Conservation (phyloP, 805 yeast species). For the Ogataea pignaliae region DNA sequence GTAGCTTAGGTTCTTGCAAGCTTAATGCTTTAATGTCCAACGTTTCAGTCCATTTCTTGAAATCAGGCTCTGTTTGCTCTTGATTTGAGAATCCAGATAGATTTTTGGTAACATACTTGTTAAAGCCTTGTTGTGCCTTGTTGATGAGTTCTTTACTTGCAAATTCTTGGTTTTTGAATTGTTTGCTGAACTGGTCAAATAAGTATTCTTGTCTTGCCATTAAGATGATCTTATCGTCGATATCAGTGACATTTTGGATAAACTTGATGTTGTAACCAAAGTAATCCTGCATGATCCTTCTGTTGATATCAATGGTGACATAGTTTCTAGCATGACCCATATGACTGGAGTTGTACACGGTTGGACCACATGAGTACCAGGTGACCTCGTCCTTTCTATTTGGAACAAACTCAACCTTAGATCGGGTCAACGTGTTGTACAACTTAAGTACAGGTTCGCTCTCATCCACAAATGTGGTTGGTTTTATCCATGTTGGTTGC, state of each 20-base stretch:
- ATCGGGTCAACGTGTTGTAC: constrained; percentile 79
- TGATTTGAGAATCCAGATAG: constrained; percentile 40
- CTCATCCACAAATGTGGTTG: constrained; percentile 14
- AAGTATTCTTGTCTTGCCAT: constrained; percentile 89
- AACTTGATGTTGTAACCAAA: constrained; percentile 86
- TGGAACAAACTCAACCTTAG: constrained; percentile 78
- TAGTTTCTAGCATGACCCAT: constrained; percentile 99
- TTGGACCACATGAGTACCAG: constrained; percentile 99
- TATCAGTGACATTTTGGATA: constrained; percentile 97
- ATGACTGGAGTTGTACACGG: constrained; percentile 92
- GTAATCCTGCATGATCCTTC: constrained; percentile 84
- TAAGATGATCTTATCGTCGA: constrained; percentile 93
- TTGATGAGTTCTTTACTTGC: constrained; percentile 34
- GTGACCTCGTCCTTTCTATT: constrained; percentile 57
- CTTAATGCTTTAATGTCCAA: constrained; percentile 50
- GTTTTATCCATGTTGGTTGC: constrained; percentile 29
- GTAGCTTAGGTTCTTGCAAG: constrained; percentile 69
- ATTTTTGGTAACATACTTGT: constrained; percentile 48
- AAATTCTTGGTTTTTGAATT: constrained; percentile 23
- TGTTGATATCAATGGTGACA: constrained; percentile 88
- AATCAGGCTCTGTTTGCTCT: constrained; percentile 30
- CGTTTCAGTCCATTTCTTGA: constrained; percentile 46
- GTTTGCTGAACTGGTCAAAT: constrained; percentile 53
- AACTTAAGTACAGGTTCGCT: constrained; percentile 48
- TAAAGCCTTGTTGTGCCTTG: constrained; percentile 41